Percentiles rank a stretch among this genome's conserved stretches.
These are phyloP conservation scores for Auxenochlorella protothecoides DNA, from an alignment of 139 green algal species.

Conservation along the genomic window DNA sequence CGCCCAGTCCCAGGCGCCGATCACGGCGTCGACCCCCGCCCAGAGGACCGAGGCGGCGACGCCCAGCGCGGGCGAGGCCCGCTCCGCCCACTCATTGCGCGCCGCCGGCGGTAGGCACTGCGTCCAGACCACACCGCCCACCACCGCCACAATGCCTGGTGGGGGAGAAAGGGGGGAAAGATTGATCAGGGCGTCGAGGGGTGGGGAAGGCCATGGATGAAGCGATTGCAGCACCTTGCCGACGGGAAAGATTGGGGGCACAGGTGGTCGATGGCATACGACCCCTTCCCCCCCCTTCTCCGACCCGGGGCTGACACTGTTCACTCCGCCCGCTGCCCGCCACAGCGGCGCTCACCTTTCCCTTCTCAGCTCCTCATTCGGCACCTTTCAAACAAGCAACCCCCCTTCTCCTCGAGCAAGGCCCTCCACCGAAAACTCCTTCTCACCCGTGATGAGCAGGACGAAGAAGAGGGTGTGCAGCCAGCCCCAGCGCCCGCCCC, in stretches of 20 bases:
- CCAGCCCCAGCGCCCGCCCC: background rate
- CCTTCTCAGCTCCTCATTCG: too few species aligned
- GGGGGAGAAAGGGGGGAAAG: background rate
- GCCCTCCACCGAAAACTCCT: background rate
- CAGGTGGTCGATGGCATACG: too few species aligned
- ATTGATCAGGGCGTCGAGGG: background rate
- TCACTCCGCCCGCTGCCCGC: too few species aligned
- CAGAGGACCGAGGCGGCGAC: conserved; percentile 3
- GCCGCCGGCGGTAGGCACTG: conserved; percentile 10
- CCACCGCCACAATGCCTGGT: conserved; percentile 14
- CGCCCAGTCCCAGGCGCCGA: conserved; percentile 19
- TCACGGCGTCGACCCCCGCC: conserved; percentile 10
- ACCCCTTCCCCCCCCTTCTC: too few species aligned
- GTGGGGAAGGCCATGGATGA: too few species aligned
- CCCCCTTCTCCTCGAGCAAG: too few species aligned
- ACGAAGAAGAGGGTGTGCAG: conserved; percentile 23
- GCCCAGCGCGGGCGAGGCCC: conserved; percentile 6
- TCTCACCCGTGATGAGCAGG: conserved; percentile 14
- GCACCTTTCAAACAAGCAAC: too few species aligned
- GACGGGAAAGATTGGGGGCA: too few species aligned
- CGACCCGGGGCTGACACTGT: too few species aligned
- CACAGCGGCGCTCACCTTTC: too few species aligned
- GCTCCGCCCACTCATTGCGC: conserved; percentile 1
- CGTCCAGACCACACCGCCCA: conserved; percentile 22
- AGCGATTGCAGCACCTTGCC: too few species aligned